phyloP scores from a whole-genome alignment of 129 eudicot species.

The Centella asiatica region DNA sequence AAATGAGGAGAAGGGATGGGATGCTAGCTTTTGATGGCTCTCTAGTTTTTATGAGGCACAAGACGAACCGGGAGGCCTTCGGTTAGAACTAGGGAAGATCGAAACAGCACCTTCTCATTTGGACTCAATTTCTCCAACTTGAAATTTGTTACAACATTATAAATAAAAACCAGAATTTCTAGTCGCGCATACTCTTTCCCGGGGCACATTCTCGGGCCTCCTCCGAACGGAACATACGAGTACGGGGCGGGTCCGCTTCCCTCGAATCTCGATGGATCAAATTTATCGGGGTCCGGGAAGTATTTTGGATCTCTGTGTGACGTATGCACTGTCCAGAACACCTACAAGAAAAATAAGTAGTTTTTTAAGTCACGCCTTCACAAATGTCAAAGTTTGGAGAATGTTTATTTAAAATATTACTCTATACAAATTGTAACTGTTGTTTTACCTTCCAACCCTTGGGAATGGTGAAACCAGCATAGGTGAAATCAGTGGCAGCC shows the following conservation, averaged over 20 bases:
- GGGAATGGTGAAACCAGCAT: slow-evolving; percentile 10
- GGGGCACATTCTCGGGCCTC: slow-evolving; percentile 14
- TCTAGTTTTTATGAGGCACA: not conserved
- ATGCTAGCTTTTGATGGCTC: not conserved
- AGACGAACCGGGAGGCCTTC: slow-evolving; percentile 21
- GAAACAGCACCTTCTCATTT: not conserved
- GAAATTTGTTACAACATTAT: slow-evolving; percentile 9
- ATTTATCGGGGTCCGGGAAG: slow-evolving; percentile 6
- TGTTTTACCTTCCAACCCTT: slow-evolving; percentile 11
- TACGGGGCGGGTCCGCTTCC: slow-evolving; percentile 12
- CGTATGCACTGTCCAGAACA: slow-evolving; percentile 6
- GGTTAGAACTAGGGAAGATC: slow-evolving; percentile 1
- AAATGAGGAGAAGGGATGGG: too few species aligned
- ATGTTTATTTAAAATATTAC: too few species aligned
- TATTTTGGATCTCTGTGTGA: slow-evolving; percentile 6
- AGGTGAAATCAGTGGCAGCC: slow-evolving; percentile 12
- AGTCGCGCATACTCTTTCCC: slow-evolving; percentile 17
- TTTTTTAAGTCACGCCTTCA: not conserved
- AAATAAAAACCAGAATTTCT: slow-evolving; percentile 7
- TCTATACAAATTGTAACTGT: too few species aligned
- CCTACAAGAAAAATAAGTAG: not conserved
- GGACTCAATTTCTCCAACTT: slow-evolving; percentile 10
- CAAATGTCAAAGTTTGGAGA: too few species aligned
- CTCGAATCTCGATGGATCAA: slow-evolving; percentile 15
- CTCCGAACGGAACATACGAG: slow-evolving; percentile 11